These are phyloP conservation scores for Arabidopsis thaliana DNA, from an alignment of 345 rosid species.

Conservation along the genomic window TAIR10.1 NC_003076.8:9652001-9652500, in stretches of 20 bases:
- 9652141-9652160: not conserved
- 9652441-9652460: not conserved
- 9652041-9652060: slow-evolving; percentile 51
- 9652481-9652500: not conserved
- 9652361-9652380: not conserved
- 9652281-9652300: too few species aligned
- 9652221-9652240: not conserved
- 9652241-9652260: not conserved
- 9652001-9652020: not conserved
- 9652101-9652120: slow-evolving; percentile 46
- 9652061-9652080: slow-evolving; percentile 56
- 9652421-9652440: not conserved
- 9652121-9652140: slow-evolving; percentile 55
- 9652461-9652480: not conserved
- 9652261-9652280: not conserved
- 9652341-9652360: too few species aligned
- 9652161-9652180: too few species aligned
- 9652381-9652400: slow-evolving; percentile 1
- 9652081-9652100: slow-evolving; percentile 49
- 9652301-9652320: not conserved
- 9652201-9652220: not conserved
- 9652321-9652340: too few species aligned
- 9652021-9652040: slow-evolving; percentile 26
- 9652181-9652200: too few species aligned
- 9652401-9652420: not conserved